Conservation (phyloP, 75 land plant genomes). For the Cupressus sempervirens region DNA sequence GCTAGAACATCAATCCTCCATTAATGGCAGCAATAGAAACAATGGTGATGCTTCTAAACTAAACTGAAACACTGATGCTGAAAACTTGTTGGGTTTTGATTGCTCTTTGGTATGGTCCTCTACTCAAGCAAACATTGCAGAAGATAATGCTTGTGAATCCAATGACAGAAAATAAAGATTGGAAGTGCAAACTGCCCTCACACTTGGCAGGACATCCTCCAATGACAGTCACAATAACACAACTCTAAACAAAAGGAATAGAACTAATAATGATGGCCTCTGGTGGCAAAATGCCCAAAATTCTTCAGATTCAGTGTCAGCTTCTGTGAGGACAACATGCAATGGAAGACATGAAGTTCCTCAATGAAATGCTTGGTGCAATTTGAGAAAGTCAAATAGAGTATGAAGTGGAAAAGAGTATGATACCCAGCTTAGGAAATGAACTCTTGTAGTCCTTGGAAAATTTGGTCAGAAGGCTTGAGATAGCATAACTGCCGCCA, state of each 20-base stretch:
- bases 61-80: not conserved
- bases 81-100: not conserved
- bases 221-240: not conserved
- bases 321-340: not conserved
- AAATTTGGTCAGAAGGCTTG: constrained; percentile 7
- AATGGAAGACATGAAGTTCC: constrained; percentile 25
- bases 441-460: too few species aligned
- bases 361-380: constrained; percentile 35
- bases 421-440: constrained; percentile 28
- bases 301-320: not conserved
- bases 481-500: constrained; percentile 1
- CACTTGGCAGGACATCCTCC: not conserved
- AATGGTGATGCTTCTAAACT: not conserved
- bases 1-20: not conserved
- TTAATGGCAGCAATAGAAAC: not conserved
- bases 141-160: not conserved
- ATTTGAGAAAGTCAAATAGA: constrained; percentile 55
- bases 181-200: constrained; percentile 9
- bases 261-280: not conserved
- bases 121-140: not conserved
- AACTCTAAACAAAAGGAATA: not conserved
- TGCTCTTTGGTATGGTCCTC: not conserved
- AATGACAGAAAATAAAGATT: not conserved
- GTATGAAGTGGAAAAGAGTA: constrained; percentile 67
- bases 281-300: not conserved